Percentiles rank a stretch among this genome's conserved stretches.
Conservation (phyloP, 2,329 filamentous ascomycete genomes). For the Fusarium mundagurra region DNA sequence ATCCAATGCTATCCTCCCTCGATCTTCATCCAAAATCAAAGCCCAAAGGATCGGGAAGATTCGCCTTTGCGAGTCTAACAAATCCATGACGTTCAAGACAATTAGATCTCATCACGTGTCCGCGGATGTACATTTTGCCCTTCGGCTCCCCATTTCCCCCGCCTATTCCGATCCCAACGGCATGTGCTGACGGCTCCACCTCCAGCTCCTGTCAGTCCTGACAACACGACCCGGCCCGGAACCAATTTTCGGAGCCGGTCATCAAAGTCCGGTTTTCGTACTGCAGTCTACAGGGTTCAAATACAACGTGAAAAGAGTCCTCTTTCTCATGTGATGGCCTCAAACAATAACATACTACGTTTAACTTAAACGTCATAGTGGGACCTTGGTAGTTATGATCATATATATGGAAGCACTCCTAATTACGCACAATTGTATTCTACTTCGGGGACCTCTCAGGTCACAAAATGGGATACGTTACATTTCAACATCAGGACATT, state of each 20-base stretch:
- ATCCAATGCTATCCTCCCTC: background rate
- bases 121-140: conserved; percentile 36
- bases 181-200: conserved; percentile 35
- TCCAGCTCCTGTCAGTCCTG: background rate
- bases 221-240: conserved; percentile 19
- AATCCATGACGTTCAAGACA: conserved; percentile 36
- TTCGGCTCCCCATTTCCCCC: conserved; percentile 30
- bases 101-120: conserved; percentile 36
- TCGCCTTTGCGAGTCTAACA: conserved; percentile 12
- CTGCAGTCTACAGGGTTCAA: background rate
- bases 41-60: conserved; percentile 27
- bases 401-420: background rate
- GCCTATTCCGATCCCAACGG: conserved; percentile 20
- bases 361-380: background rate
- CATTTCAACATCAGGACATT: background rate
- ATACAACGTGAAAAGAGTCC: background rate
- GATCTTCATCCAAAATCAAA: conserved; percentile 1
- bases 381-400: background rate
- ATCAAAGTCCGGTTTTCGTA: conserved; percentile 32
- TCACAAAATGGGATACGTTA: background rate
- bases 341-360: background rate
- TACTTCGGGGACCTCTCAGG: background rate
- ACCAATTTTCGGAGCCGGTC: conserved; percentile 20
- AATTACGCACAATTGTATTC: too few species aligned
- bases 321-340: background rate